Evolutionary conservation across 1,139 yeast genomes (phyloP), one percentile per base, ranked within the genome.

Genomic region (Diutina pseudorugosa): DNA sequence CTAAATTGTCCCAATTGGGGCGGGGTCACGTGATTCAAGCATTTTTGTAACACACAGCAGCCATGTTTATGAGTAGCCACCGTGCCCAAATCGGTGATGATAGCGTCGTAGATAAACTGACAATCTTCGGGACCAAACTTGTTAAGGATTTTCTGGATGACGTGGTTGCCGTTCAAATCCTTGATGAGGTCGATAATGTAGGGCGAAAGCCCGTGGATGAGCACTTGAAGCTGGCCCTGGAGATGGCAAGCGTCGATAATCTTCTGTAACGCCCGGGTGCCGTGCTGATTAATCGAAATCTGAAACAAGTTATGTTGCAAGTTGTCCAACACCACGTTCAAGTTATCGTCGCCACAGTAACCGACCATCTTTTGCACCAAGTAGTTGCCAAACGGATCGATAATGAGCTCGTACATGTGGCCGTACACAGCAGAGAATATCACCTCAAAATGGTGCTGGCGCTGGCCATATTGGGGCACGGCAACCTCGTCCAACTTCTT

Each of bases 1-100:
- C 73, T 64, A 55, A 74, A 73, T 51, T 65, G 69, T 23, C 59
- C 57, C 56, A 73, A 66, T 57, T 73, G 79, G 19, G 57, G 53
- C 8, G 60, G 53, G 9, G 75, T 72, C 25, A 74, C 78, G 61
- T 74, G 79, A 54, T 73, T 74, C 55, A 74, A 65, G 55, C 78
- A 73, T 56, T 75, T 65, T 57, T 73, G 78, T 52, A 74, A 64
- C 11, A 74, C 78, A 60, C 78, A 74, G 60, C 79, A 74, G 11
- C 79, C 78, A 56, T 73, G 79, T 57, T 76, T 69, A 59, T 74
- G 79, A 19, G 77, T 73, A 5, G 78, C 76, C 47, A 74, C 72
- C 51, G 67, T 70, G 54, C 64, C 61, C 53, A 75, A 67, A 55
- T 73, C 70, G 7, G 54, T 57, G 23, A 69, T 64, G 44, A 74